These are phyloP conservation scores for Zygnema cylindricum DNA, from an alignment of 139 green algal species.

Conservation along the genomic window DNA sequence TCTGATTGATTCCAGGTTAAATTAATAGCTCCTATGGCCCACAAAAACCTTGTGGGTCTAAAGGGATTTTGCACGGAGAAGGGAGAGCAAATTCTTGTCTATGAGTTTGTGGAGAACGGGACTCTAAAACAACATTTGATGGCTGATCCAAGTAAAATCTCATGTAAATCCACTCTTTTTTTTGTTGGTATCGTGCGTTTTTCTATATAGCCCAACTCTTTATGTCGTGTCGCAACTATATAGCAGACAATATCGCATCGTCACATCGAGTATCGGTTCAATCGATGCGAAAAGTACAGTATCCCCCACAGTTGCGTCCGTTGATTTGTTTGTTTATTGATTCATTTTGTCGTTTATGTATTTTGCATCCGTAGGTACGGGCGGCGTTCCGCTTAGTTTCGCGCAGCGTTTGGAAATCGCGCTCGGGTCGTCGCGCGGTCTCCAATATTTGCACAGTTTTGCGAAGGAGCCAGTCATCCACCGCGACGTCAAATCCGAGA, in stretches of 20 bases:
- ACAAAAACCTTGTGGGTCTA: constrained; percentile 15
- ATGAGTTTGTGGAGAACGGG: constrained; percentile 36
- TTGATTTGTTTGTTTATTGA: neutral
- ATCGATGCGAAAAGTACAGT: neutral
- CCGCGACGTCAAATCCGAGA: constrained; percentile 32
- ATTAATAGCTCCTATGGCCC: neutral
- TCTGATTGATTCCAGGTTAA: neutral
- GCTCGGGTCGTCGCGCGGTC: constrained; percentile 26
- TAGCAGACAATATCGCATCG: too few species aligned
- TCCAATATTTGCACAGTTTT: constrained; percentile 35
- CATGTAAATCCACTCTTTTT: neutral
- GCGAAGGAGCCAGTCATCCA: constrained; percentile 39
- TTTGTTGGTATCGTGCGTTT: neutral
- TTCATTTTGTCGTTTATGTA: neutral
- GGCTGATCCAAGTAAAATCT: neutral
- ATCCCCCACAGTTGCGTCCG: neutral
- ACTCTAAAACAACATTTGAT: constrained; percentile 10
- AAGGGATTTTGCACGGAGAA: constrained; percentile 22
- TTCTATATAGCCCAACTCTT: too few species aligned
- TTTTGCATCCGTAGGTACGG: neutral
- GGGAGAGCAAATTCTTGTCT: constrained; percentile 18
- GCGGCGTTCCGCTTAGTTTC: neutral
- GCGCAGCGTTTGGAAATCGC: constrained; percentile 29
- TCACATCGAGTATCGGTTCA: neutral
- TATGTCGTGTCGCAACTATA: too few species aligned